A percentile compares a stretch with the other conserved stretches of the same genome.
Evolutionary conservation across 192 early-diverging fungal species (phyloP).

Genomic region (Paraglomus brasilianum): DNA sequence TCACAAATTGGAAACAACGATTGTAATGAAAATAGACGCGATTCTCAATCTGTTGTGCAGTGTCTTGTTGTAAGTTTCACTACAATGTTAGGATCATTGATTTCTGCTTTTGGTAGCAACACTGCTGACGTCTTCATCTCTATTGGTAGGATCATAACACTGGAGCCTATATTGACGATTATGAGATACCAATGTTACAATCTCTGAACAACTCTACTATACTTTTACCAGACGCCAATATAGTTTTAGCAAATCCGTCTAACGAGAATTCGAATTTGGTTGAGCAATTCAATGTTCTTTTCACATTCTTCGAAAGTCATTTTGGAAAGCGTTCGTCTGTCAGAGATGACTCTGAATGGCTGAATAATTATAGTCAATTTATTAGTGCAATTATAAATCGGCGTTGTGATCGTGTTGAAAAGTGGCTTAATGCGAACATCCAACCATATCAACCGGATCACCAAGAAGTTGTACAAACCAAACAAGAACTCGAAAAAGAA

Average conservation of each 20-base stretch:
- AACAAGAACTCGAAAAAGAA: slow-evolving; percentile 31
- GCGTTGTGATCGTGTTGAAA: slow-evolving; percentile 16
- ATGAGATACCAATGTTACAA: slow-evolving; percentile 14
- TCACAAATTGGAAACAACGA: not conserved
- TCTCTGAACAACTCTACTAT: no score
- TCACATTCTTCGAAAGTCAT: slow-evolving; percentile 8
- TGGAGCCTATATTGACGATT: slow-evolving; percentile 13
- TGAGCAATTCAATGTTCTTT: slow-evolving; percentile 16
- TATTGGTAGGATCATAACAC: slow-evolving; percentile 2
- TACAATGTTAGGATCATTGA: no score
- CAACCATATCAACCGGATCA: slow-evolving; percentile 19
- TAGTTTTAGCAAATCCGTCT: not conserved
- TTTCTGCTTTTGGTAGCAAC: not conserved
- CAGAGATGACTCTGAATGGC: slow-evolving; percentile 26
- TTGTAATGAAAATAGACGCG: not conserved
- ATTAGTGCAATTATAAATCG: slow-evolving; percentile 24
- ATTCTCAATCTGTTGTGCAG: not conserved
- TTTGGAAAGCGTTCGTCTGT: slow-evolving; percentile 19
- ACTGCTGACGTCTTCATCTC: not conserved
- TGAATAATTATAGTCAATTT: slow-evolving; percentile 13
- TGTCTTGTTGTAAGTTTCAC: not conserved
- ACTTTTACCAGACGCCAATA: slow-evolving; percentile 21
- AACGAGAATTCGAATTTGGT: not conserved
- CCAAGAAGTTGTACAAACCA: slow-evolving; percentile 17
- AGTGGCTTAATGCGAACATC: slow-evolving; percentile 28